Evolutionary conservation across 176 grass and related monocot genomes (phyloP), one percentile per base, ranked within the genome.

Genomic region (Aegilops speltoides): DNA sequence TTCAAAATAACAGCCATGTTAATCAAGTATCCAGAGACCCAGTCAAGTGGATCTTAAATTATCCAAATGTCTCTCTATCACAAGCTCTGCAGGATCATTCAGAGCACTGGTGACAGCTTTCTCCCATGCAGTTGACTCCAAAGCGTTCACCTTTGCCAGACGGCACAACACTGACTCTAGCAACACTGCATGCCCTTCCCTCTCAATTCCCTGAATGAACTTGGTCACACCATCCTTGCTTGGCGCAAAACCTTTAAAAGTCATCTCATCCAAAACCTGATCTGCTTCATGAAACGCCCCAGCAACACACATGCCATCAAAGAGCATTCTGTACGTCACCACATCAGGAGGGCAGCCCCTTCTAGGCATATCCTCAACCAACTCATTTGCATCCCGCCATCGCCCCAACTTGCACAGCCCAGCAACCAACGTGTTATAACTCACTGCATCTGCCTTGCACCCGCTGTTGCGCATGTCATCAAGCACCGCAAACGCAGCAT

Each of bases 361-460:
- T 9, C 88, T 76, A 19, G 73, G 93, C 93, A 92, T 92, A 68
- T 92, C 93, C 38, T 95, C 80, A 71, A 92, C 78, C 64, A 95
- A 90, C 34, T 89, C 88, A 2, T 40, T 79, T 0, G 92, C 90
- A 20, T 91, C 86, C 33, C 11, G 70, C 92, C 92, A 94, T 11
- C 28, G 79, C n/a, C 73, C 79, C 23, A 85, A 65, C 84, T 91
- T 92, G 73, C 88, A 90, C 26, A 97, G 23, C 20, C 81, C 90
- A 2, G 77, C 43, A 75, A 94, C 74, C 60, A 97, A 77, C 1
- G 80, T 90, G 76, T 91, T 94, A 28, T 94, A 97, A 24, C 81
- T 97, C 66, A 94, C 64, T 3, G 48, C 68, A 31, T 87, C 84
- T 0, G 88, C 83, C 73, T 90, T 92, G 79, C 86, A 91, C 8